phyloP scores from a whole-genome alignment of 768 basidiomycete species.

The Kwoniella europaea region DNA sequence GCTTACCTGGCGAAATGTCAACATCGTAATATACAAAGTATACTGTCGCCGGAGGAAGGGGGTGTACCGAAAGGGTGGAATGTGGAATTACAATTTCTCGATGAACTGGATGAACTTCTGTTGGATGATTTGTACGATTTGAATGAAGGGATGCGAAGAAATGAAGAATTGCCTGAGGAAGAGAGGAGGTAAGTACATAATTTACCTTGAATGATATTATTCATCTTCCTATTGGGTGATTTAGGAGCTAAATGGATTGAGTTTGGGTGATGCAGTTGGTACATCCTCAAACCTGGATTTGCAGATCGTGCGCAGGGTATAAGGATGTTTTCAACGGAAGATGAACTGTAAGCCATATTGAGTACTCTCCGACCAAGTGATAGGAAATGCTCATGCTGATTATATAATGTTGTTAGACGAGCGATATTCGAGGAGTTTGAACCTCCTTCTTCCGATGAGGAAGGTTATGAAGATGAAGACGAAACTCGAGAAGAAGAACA shows the following conservation, averaged over 20 bases:
- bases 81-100: conserved; percentile 82
- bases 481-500: conserved; percentile 24
- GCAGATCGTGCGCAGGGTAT: conserved; percentile 96
- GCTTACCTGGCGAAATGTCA: conserved; percentile 70
- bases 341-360: conserved; percentile 63
- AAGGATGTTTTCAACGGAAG: conserved; percentile 79
- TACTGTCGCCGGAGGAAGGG: conserved; percentile 59
- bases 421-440: conserved; percentile 84
- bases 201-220: neutral
- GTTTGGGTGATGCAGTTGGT: conserved; percentile 66
- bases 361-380: too few species aligned
- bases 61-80: conserved; percentile 75
- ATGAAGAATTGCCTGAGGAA: conserved; percentile 47
- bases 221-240: neutral
- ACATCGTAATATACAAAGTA: conserved; percentile 62
- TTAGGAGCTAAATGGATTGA: neutral
- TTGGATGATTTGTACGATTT: conserved; percentile 92
- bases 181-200: conserved; percentile 41
- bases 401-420: conserved; percentile 24
- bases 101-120: conserved; percentile 94
- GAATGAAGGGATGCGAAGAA: conserved; percentile 65
- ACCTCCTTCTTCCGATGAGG: conserved; percentile 53
- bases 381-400: neutral
- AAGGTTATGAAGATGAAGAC: conserved; percentile 31
- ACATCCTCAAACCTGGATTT: conserved; percentile 97